Percentiles rank a stretch among this genome's conserved stretches.
These are phyloP conservation scores for Vigna angularis DNA, from an alignment of 306 rosid genomes.

Conservation along the genomic window DNA sequence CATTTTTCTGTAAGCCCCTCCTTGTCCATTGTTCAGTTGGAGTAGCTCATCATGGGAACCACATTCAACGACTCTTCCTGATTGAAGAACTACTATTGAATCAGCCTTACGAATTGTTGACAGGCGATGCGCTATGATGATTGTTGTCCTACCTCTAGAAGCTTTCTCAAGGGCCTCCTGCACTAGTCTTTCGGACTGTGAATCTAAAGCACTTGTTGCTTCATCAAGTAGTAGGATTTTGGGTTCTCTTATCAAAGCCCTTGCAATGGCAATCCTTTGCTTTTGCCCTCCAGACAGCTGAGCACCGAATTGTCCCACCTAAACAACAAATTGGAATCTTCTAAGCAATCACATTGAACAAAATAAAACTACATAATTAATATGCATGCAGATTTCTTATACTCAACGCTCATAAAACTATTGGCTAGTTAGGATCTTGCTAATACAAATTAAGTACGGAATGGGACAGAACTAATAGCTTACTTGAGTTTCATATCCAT, in stretches of 20 bases:
- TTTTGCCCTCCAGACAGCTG: slow-evolving; percentile 89
- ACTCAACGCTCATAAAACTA: neutral
- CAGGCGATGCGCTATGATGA: slow-evolving; percentile 81
- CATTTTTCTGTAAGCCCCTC: slow-evolving; percentile 70
- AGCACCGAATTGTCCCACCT: slow-evolving; percentile 87
- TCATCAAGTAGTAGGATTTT: slow-evolving; percentile 84
- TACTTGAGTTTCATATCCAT: slow-evolving; percentile 80
- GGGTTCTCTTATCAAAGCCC: slow-evolving; percentile 77
- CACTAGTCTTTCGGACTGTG: slow-evolving; percentile 72
- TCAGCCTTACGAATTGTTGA: slow-evolving; percentile 72
- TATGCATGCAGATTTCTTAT: too few relatives aligned
- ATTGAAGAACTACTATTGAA: slow-evolving; percentile 68
- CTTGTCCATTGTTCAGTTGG: slow-evolving; percentile 56
- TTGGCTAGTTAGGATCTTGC: neutral
- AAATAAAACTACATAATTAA: neutral
- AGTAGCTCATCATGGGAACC: slow-evolving; percentile 74
- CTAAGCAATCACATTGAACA: slow-evolving; percentile 17
- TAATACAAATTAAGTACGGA: slow-evolving; percentile 18
- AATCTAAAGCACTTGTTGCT: slow-evolving; percentile 93
- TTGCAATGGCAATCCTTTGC: slow-evolving; percentile 92
- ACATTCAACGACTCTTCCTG: slow-evolving; percentile 73
- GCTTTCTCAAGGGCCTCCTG: slow-evolving; percentile 82
- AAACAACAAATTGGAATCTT: neutral
- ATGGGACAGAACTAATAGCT: slow-evolving; percentile 35
- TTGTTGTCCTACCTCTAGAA: slow-evolving; percentile 78